Evolutionary conservation across 768 basidiomycete species (phyloP).

Genomic region (Leccinellum albellum): DNA sequence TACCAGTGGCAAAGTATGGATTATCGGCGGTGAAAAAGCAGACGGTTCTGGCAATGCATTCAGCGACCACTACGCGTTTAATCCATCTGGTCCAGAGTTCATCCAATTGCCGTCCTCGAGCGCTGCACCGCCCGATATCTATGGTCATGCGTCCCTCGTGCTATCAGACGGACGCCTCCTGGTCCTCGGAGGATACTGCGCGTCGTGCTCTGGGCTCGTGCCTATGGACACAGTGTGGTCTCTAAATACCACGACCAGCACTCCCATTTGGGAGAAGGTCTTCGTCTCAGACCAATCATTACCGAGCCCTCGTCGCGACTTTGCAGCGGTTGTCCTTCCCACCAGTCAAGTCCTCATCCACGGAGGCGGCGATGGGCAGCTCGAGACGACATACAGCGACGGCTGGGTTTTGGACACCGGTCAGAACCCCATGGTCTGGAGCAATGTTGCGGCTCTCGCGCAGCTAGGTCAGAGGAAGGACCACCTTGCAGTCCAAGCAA

Average conservation of each 20-base stretch:
- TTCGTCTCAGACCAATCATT: constrained; percentile 38
- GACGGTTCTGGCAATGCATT: constrained; percentile 70
- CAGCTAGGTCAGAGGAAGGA: constrained; percentile 65
- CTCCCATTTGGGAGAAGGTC: constrained; percentile 48
- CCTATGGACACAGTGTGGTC: constrained; percentile 60
- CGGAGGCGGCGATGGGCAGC: constrained; percentile 64
- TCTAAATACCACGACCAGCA: constrained; percentile 51
- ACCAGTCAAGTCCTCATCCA: constrained; percentile 65
- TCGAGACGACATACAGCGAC: constrained; percentile 54
- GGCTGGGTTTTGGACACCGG: constrained; percentile 69
- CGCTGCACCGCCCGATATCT: constrained; percentile 62
- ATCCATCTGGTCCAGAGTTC: constrained; percentile 49
- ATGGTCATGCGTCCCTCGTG: constrained; percentile 70
- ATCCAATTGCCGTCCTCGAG: constrained; percentile 44
- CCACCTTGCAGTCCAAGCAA: constrained; percentile 65
- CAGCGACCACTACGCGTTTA: constrained; percentile 62
- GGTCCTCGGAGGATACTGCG: constrained; percentile 70
- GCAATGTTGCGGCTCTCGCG: constrained; percentile 43
- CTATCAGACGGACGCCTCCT: constrained; percentile 66
- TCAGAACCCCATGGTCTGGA: constrained; percentile 59
- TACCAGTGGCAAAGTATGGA: constrained; percentile 51
- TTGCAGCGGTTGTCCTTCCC: constrained; percentile 49
- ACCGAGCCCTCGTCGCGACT: constrained; percentile 60
- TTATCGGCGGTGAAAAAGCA: constrained; percentile 78
- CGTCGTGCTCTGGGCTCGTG: constrained; percentile 43